Base-by-base conservation (phyloP, 768 basidiomycete genomes). In the Trametes villosa region DNA sequence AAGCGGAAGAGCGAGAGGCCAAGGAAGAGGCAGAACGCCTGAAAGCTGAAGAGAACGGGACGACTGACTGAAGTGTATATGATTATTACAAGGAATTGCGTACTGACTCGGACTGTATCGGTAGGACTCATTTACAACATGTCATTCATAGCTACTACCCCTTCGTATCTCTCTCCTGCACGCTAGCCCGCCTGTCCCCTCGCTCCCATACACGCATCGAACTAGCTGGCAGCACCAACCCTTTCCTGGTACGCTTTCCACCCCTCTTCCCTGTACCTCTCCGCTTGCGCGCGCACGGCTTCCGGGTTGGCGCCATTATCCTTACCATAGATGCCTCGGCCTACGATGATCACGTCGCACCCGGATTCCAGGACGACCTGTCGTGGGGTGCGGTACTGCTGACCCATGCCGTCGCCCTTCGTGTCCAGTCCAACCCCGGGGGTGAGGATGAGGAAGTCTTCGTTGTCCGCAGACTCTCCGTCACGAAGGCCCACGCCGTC, bases 281-380 rank as follows among this genome's bases (percentile, higher is more conserved):
- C 84, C n/a, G 95, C 94, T 70, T 93, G 89, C 20, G 80, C 78
- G 31, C 79, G 77, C 34, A 86, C 83, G 53, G 81, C 80, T 12
- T 77, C 76, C 1, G 81, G 75, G 36, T 81, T 74, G 18, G 79
- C 68, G 24, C 76, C 75, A 31, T 76, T 76, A 15, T 79, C 78
- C 45, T 82, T 78, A 20, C 92, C 94, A 73, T 97, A 96, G 38
- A 99, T 88, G 0, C 97, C 97, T 60, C 97, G 80, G 29, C 97
- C 97, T 46, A 99, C 97, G 60, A 99, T 98, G 71, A 98, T 98
- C 22, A 98, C 83, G 76, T 99, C 97, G 72, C 92, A 92, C 29
- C 94, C 96, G 45, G 83, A 84, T 45, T 89, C 86, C 18, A 84
- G 70, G 29, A 99, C 78, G 26, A 96, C 96, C 72, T 96, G 82